Evolutionary conservation across 2,329 filamentous ascomycete genomes (phyloP), one percentile per base, ranked within the genome.

Genomic region (Graphilbum fragrans): DNA sequence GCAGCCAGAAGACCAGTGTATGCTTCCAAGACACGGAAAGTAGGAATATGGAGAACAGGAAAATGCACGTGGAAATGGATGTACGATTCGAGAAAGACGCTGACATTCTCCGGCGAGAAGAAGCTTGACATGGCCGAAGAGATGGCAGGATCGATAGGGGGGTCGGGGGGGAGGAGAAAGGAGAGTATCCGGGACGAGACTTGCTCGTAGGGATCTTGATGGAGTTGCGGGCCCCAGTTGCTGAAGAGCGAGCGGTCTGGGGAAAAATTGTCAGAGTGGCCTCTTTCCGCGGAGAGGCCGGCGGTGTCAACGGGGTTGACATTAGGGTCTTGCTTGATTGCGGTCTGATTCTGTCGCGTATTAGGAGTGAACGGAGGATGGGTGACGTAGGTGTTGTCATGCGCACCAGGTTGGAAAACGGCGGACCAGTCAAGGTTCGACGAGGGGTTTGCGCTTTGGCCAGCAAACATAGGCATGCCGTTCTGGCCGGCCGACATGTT

Each of bases 401-500:
- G 74, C 65, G 74, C 70, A 72, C 77, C 78, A 66, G 78, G 63
- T 66, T 80, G 80, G 67, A 85, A 85, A 77, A 86, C 82, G 59
- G n/a, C n/a, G n/a, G 81, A 73, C 82, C 82, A 86, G 65, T 86
- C 81, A 66, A 82, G 66, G 66, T 71, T 63, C 58, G 69, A 66
- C 64, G 73, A 69, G 63, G 78, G 74, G 60, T 71, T 70, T 61
- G 70, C 64, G 62, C 71, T 72, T 52, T 73, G 72, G 57, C 66
- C 67, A 55, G 66, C 69, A 59, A 77, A 77, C 66, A 77, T 76
- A 47, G 71, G 70, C 68, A 78, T 72, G 56, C 74, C 75, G 55
- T 76, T 78, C 62, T 79, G 72, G 55, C 63, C 65, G 51, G 69
- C 71, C 43, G 71, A 69, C 72, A 80, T 72, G 62, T 65, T 78